Conservation (phyloP, 2,329 filamentous ascomycete genomes). For the Botrytis elliptica region DNA sequence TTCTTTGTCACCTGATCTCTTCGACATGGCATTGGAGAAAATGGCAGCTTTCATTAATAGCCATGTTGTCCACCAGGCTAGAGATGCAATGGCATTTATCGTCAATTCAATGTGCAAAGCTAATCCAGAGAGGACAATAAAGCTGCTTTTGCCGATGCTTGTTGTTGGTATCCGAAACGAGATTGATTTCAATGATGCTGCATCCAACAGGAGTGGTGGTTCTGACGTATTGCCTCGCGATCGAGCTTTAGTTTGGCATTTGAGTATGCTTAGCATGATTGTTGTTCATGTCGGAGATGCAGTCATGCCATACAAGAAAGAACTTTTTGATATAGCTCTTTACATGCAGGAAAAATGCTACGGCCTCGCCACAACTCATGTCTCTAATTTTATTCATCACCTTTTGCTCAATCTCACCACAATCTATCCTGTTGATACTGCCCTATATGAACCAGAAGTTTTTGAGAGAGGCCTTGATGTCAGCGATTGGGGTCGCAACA, state of each 20-base stretch:
- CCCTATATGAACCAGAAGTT: slow-evolving; percentile 78
- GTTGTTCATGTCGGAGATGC: slow-evolving; percentile 93
- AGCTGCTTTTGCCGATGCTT: slow-evolving; percentile 85
- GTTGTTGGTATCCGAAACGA: slow-evolving; percentile 91
- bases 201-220: slow-evolving; percentile 89
- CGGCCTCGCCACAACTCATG: slow-evolving; percentile 89
- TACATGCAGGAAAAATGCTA: slow-evolving; percentile 98
- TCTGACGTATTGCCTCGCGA: slow-evolving; percentile 92
- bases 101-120: slow-evolving; percentile 96
- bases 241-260: slow-evolving; percentile 90
- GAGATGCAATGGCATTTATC: slow-evolving; percentile 98
- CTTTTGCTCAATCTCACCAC: slow-evolving; percentile 90
- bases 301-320: slow-evolving; percentile 82
- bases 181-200: slow-evolving; percentile 94
- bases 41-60: slow-evolving; percentile 86
- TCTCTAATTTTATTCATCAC: slow-evolving; percentile 97
- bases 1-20: slow-evolving; percentile 87
- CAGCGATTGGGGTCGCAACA: slow-evolving; percentile 80
- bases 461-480: slow-evolving; percentile 70
- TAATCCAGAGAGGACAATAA: slow-evolving; percentile 88
- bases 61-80: slow-evolving; percentile 94
- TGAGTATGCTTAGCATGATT: slow-evolving; percentile 96
- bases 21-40: slow-evolving; percentile 88
- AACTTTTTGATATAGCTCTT: slow-evolving; percentile 84
- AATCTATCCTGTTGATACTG: slow-evolving; percentile 88